A percentile compares a stretch with the other conserved stretches of the same genome.
Conservation (phyloP, 495 filamentous ascomycete species). For the Articulospora tetracladia region DNA sequence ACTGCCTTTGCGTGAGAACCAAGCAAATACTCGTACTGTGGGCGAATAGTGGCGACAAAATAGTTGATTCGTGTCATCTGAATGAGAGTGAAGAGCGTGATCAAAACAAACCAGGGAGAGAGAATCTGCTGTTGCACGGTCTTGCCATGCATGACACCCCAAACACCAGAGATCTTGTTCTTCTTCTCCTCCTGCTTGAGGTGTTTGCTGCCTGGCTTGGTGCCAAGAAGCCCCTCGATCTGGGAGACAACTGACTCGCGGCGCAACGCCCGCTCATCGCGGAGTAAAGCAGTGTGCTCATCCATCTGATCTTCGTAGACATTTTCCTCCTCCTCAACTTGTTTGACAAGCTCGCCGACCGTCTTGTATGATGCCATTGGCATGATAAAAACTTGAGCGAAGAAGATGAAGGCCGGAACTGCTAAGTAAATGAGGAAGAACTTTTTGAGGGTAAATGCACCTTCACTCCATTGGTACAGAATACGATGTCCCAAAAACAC, state of each 20-base stretch:
- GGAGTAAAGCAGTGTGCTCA: slow-evolving; percentile 52
- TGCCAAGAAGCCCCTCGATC: slow-evolving; percentile 68
- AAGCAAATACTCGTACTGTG: slow-evolving; percentile 83
- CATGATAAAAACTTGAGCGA: slow-evolving; percentile 72
- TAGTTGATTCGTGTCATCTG: slow-evolving; percentile 97
- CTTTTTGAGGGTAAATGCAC: slow-evolving; percentile 55
- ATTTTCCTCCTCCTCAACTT: slow-evolving; percentile 50
- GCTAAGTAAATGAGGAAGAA: slow-evolving; percentile 79
- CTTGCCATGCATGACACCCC: slow-evolving; percentile 81
- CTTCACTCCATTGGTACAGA: slow-evolving; percentile 59
- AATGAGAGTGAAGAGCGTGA: slow-evolving; percentile 80
- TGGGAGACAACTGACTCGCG: slow-evolving; percentile 67
- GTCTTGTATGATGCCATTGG: slow-evolving; percentile 83
- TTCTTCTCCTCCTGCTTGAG: slow-evolving; percentile 50
- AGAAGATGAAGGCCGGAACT: slow-evolving; percentile 66
- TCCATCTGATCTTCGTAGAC: slow-evolving; percentile 58
- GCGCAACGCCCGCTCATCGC: slow-evolving; percentile 58
- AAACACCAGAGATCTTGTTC: slow-evolving; percentile 68
- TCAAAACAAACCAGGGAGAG: slow-evolving; percentile 83
- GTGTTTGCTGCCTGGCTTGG: slow-evolving; percentile 52
- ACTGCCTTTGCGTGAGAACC: slow-evolving; percentile 51
- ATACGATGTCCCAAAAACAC: slow-evolving; percentile 83
- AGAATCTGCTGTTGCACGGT: slow-evolving; percentile 70
- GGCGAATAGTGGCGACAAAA: slow-evolving; percentile 87
- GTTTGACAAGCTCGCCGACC: slow-evolving; percentile 71